Evolutionary conservation across 164 flowering plant species (phyloP).

Genomic region (Euptelea pleiosperma): DNA sequence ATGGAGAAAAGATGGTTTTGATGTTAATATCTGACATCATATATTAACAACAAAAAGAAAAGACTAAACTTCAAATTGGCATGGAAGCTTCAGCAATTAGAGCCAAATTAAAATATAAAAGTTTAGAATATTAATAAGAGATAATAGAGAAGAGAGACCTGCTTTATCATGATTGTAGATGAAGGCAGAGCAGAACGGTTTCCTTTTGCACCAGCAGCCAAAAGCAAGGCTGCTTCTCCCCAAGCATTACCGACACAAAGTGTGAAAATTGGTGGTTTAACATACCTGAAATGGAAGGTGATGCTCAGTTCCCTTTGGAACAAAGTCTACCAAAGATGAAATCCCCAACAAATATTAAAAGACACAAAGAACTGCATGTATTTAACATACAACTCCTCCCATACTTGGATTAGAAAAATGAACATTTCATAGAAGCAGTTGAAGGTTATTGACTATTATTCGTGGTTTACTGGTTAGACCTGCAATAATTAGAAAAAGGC

Average conservation of each 20-base stretch:
- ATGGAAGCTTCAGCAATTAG: neutral
- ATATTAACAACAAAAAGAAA: neutral
- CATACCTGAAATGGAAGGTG: slow-evolving; percentile 44
- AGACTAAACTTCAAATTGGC: neutral
- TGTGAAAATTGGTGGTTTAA: slow-evolving; percentile 80
- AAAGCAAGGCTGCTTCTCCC: slow-evolving; percentile 99
- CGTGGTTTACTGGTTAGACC: too few relatives aligned
- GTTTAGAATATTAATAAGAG: neutral
- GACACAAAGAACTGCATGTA: neutral
- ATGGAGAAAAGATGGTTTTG: slow-evolving; percentile 2
- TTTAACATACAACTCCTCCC: neutral
- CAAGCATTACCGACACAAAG: slow-evolving; percentile 98
- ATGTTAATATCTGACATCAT: slow-evolving; percentile 6
- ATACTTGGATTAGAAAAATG: too few relatives aligned
- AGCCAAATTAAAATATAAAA: neutral
- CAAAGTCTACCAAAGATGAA: neutral
- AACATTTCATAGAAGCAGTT: too few relatives aligned
- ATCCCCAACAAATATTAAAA: neutral
- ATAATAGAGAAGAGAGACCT: slow-evolving; percentile 41
- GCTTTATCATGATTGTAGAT: slow-evolving; percentile 86
- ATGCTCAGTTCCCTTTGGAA: neutral
- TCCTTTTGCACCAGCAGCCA: slow-evolving; percentile 95
- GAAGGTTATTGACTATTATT: too few relatives aligned
- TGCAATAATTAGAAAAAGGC: too few relatives aligned
- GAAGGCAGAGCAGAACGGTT: slow-evolving; percentile 94